Conservation (phyloP, 768 basidiomycete species). For the Termitomyces sp. region DNA sequence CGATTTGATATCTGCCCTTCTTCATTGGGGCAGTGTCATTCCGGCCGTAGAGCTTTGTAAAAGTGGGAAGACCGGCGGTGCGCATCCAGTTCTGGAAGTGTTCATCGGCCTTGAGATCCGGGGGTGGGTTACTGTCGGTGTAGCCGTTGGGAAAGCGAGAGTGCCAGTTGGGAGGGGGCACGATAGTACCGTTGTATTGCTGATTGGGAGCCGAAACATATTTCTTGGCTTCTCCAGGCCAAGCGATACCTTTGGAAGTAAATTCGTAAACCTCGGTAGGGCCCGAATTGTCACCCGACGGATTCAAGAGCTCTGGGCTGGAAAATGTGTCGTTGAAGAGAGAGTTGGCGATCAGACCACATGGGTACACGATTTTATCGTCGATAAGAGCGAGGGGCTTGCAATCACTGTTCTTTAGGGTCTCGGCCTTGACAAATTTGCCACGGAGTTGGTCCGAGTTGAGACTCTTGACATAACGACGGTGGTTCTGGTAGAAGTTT, state of each 20-base stretch:
- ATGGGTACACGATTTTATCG: conserved; percentile 78
- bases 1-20: conserved; percentile 73
- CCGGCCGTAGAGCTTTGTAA: conserved; percentile 90
- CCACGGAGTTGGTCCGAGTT: conserved; percentile 86
- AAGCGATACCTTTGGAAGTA: conserved; percentile 82
- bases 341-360: conserved; percentile 96
- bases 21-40: conserved; percentile 76
- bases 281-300: conserved; percentile 39
- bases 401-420: conserved; percentile 76
- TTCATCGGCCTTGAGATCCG: conserved; percentile 73
- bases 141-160: conserved; percentile 73
- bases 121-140: conserved; percentile 56
- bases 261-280: conserved; percentile 61
- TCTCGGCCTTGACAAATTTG: conserved; percentile 40
- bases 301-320: conserved; percentile 55
- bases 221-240: conserved; percentile 93
- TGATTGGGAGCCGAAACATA: conserved; percentile 62
- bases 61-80: conserved; percentile 94
- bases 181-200: conserved; percentile 45
- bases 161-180: conserved; percentile 94
- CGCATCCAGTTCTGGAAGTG: conserved; percentile 99
- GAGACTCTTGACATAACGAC: conserved; percentile 92
- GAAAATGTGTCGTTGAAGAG: conserved; percentile 92
- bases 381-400: conserved; percentile 71
- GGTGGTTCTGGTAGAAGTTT: conserved; percentile 98